Evolutionary conservation across 1,139 yeast genomes (phyloP).

Genomic region (Kurtzmaniella quercitrusa): DNA sequence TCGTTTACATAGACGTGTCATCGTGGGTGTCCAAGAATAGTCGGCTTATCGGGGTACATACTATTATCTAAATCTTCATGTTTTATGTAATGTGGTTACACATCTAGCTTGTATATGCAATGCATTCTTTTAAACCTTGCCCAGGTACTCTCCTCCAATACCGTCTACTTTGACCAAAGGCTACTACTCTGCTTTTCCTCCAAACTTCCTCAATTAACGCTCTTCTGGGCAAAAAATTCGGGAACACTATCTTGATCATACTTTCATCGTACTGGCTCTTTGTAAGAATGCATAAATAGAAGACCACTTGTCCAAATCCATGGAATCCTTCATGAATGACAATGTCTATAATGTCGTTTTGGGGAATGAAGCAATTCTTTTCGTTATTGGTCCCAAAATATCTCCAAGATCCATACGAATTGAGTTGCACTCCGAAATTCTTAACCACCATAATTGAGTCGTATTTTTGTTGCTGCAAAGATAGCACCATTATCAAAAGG

Average conservation of each 20-base stretch:
- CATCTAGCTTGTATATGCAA: background rate
- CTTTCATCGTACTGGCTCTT: conserved; percentile 28
- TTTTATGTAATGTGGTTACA: too few species aligned
- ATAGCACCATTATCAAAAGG: conserved; percentile 8
- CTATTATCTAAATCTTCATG: too few species aligned
- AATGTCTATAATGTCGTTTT: conserved; percentile 50
- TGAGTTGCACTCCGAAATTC: conserved; percentile 35
- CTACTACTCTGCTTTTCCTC: conserved; percentile 32
- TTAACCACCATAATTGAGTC: conserved; percentile 34
- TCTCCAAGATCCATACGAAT: conserved; percentile 25
- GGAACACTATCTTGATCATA: conserved; percentile 46
- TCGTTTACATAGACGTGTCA: too few species aligned
- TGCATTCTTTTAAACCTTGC: conserved; percentile 26
- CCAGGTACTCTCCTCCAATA: conserved; percentile 45
- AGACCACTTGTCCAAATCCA: conserved; percentile 57
- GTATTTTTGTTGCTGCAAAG: conserved; percentile 19
- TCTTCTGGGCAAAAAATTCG: conserved; percentile 41
- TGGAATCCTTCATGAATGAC: conserved; percentile 67
- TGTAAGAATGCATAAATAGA: conserved; percentile 55
- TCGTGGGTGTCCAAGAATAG: too few species aligned
- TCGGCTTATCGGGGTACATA: too few species aligned
- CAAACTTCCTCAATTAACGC: conserved; percentile 39
- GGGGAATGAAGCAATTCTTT: conserved; percentile 43
- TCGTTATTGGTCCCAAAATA: conserved; percentile 16
- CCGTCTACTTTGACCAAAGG: conserved; percentile 33